phyloP scores from a whole-genome alignment of 495 filamentous ascomycete genomes.

The Aspergillus mulundensis region DNA sequence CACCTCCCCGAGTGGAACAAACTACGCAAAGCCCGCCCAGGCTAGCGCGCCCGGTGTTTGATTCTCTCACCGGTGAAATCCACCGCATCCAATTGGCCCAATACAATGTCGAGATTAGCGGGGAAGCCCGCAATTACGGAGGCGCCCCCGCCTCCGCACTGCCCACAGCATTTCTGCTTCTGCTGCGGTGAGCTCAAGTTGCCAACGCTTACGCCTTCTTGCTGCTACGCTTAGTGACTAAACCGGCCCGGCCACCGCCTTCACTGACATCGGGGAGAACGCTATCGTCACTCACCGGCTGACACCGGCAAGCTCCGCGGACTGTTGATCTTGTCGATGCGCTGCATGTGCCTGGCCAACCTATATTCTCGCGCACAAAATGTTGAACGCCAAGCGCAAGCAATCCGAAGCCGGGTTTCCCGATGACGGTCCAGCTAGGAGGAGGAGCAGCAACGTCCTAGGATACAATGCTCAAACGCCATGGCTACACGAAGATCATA shows the following conservation, averaged over 20 bases:
- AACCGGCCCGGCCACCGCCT: slow-evolving; percentile 26
- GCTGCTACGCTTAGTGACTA: neutral
- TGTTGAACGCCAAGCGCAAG: slow-evolving; percentile 29
- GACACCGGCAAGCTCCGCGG: neutral
- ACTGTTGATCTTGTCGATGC: neutral
- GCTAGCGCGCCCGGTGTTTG: neutral
- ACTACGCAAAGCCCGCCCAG: neutral
- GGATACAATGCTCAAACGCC: slow-evolving; percentile 35
- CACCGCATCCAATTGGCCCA: neutral
- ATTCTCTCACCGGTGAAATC: neutral
- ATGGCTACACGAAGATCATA: slow-evolving; percentile 28
- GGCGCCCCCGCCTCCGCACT: neutral
- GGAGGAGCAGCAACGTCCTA: slow-evolving; percentile 27
- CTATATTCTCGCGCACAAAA: slow-evolving; percentile 1
- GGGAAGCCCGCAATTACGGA: slow-evolving; percentile 17
- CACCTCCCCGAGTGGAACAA: neutral
- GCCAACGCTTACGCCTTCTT: neutral
- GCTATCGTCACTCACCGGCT: neutral
- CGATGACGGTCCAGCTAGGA: slow-evolving; percentile 13
- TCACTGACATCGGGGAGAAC: slow-evolving; percentile 11
- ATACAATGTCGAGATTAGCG: slow-evolving; percentile 5
- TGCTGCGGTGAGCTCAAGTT: neutral
- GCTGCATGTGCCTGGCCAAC: slow-evolving; percentile 1
- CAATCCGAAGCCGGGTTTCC: slow-evolving; percentile 21
- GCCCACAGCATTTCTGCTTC: neutral